Base-by-base conservation (phyloP, 306 rosid species). In the Geum urbanum region DNA sequence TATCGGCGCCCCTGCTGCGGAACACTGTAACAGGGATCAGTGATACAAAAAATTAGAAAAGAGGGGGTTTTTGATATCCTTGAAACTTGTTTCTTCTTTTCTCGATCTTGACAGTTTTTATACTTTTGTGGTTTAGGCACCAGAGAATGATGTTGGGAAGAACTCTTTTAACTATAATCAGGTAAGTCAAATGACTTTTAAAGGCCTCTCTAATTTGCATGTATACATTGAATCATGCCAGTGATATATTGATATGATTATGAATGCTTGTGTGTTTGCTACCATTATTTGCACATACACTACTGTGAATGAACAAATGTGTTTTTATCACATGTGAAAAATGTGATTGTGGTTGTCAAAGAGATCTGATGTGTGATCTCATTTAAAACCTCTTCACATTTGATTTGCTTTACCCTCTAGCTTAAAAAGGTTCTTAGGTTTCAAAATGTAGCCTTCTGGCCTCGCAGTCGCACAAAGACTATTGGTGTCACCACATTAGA, bases 91-190 rank as follows among this genome's bases (percentile, higher is more conserved):
- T 32, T 20, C 18, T 47, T 78, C 18, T 5, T 75, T 52, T 65
- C 1, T 18, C 37, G 16, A 79, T 69, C 50, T 60, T 84, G 77
- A 87, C 80, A 24, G 5, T 54, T 72, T 74, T 3, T 54, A 2
- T 8, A 0, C 4, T 14, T 50, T 43, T 83, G 65, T 64, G 40
- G 73, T 46, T 39, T 72, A 90, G 97, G 88, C 92, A 27, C 89
- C 97, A 16, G 99, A 91, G 50, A 94, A 94, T 76, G 99, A 94
- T 77, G 85, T 94, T 46, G 99, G 99, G 71, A 94, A 88, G 91
- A 94, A 73, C 81, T 94, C 99, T 45, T 94, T 69, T 70, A 94
- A 94, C 63, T 94, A 91, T 76, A 85, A 84, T 72, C 99, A 94
- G 99, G 98, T 94, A 74, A 55, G 94, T 82, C 72, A 39, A 41